Conservation (phyloP, 2,329 filamentous ascomycete species). For the Alternaria sp. region DNA sequence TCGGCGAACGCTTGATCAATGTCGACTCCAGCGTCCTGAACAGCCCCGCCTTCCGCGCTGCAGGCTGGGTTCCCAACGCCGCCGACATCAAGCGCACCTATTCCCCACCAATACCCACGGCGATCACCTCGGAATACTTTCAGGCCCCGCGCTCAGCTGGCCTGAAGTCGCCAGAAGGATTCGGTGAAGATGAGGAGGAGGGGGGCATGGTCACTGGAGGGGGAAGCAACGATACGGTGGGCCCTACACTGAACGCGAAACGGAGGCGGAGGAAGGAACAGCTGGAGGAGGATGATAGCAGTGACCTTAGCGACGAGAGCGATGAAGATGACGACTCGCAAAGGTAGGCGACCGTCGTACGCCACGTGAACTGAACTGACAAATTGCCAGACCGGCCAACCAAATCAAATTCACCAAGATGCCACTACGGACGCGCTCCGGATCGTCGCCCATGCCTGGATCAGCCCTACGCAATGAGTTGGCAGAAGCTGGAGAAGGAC, state of each 20-base stretch:
- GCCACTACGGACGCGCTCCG: conserved; percentile 85
- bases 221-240: conserved; percentile 71
- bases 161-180: conserved; percentile 60
- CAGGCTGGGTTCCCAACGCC: conserved; percentile 79
- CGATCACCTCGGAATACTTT: conserved; percentile 84
- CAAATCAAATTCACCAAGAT: conserved; percentile 97
- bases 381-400: conserved; percentile 70
- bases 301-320: conserved; percentile 84
- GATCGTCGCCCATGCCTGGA: conserved; percentile 78
- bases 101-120: conserved; percentile 85
- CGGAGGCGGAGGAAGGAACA: conserved; percentile 76
- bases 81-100: conserved; percentile 83
- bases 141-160: conserved; percentile 71
- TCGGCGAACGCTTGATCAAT: conserved; percentile 83
- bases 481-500: conserved; percentile 58
- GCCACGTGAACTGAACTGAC: conserved; percentile 7
- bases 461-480: conserved; percentile 65
- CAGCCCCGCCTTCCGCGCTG: conserved; percentile 81
- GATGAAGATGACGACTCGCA: conserved; percentile 74
- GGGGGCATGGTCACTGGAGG: conserved; percentile 75
- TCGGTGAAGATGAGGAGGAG: conserved; percentile 76
- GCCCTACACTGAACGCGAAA: conserved; percentile 69
- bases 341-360: conserved; percentile 27
- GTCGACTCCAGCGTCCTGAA: conserved; percentile 82
- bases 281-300: conserved; percentile 86